A percentile compares a stretch with the other conserved stretches of the same genome.
phyloP scores from a whole-genome alignment of 116 monocot genomes.

The Dioscorea cayenensis region DNA sequence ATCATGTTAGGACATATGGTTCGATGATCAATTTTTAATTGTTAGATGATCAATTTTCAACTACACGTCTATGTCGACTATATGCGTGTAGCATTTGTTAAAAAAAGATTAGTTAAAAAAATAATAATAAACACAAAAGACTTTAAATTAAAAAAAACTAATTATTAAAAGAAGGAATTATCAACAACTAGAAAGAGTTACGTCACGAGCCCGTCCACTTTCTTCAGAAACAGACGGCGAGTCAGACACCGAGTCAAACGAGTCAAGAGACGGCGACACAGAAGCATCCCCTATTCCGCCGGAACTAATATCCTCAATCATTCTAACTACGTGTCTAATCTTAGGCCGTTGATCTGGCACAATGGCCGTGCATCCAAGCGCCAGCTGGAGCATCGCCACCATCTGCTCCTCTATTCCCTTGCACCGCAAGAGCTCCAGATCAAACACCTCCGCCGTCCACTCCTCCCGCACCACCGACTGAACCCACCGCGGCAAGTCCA shows the following conservation, averaged over 20 bases:
- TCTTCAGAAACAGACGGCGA: slow-evolving; percentile 57
- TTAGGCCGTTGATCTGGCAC: slow-evolving; percentile 72
- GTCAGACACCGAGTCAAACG: slow-evolving; percentile 60
- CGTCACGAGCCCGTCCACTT: not conserved
- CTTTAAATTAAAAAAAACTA: too few species aligned
- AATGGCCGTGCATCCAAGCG: slow-evolving; percentile 53
- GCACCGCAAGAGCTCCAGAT: slow-evolving; percentile 88
- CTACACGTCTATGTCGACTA: too few species aligned
- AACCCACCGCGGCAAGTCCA: slow-evolving; percentile 74
- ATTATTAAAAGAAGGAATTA: not conserved
- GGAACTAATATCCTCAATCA: slow-evolving; percentile 70
- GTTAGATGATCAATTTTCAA: too few species aligned
- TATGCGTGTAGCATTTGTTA: too few species aligned
- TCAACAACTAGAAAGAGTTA: not conserved
- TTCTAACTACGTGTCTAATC: slow-evolving; percentile 59
- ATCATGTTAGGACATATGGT: too few species aligned
- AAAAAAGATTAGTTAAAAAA: too few species aligned
- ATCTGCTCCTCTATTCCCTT: slow-evolving; percentile 95
- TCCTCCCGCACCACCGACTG: slow-evolving; percentile 90
- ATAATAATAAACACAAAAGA: too few species aligned
- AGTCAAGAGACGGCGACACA: slow-evolving; percentile 58
- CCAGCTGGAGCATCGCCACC: slow-evolving; percentile 82
- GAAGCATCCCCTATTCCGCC: slow-evolving; percentile 19
- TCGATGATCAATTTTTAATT: too few species aligned
- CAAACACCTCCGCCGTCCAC: slow-evolving; percentile 94